Evolutionary conservation across 257 asterid species (phyloP), one percentile per base, ranked within the genome.

Genomic region (Salvia miltiorrhiza): DNA sequence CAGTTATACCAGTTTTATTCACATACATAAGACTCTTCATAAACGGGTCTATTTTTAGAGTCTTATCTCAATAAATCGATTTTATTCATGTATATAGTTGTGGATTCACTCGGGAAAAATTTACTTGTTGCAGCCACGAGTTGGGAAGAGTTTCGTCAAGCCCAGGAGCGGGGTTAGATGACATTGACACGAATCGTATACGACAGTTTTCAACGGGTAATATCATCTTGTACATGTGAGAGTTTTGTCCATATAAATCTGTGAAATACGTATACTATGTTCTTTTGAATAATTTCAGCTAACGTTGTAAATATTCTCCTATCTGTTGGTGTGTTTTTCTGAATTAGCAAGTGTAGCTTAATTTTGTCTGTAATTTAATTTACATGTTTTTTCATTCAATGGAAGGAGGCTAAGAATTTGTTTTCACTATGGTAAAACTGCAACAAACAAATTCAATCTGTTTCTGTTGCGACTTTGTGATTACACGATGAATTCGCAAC

Each of bases 91-190:
- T n/a, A n/a, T n/a, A n/a, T n/a, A n/a, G n/a, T n/a, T 54, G 19
- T 54, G 17, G 11, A 62, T 62, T 8, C 3, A 41, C 41, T 69
- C 39, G 13, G 49, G 20, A 5, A 37, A 30, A 10, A 13, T 71
- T 43, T 57, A 54, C 58, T 60, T 54, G 2, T n/a, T 67, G 74
- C 83, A 81, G 86, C 70, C 79, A 35, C 59, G 58, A 54, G 48
- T 41, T 16, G 28, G 56, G 68, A 64, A 26, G 75, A 64, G 37
- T 19, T 63, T 43, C 50, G 10, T 61, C 58, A 39, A 67, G 32
- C 35, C 69, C 16, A 37, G 28, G 48, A 49, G 67, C 63, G 53
- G 33, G 53, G 33, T 62, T 60, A 64, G 69, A 17, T 65, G 78
- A 79, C 58, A 32, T 49, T 48, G 8, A 54, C 24, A 40, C 32